These are phyloP conservation scores for Brasilioporus rufonigricans DNA, from an alignment of 768 basidiomycete species.

Conservation along the genomic window DNA sequence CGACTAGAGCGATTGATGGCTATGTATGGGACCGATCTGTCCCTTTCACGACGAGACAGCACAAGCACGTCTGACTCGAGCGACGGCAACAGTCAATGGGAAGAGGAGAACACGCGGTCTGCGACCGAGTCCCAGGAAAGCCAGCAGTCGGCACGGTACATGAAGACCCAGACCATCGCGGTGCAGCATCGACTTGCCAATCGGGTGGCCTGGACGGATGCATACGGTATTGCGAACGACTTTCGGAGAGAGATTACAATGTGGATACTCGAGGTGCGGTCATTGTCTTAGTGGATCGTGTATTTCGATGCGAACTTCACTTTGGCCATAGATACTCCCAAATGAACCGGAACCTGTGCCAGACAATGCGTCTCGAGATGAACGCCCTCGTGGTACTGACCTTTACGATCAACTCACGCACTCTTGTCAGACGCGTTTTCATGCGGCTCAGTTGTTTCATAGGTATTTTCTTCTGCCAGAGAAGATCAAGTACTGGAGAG, in stretches of 20 bases:
- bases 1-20: slow-evolving; percentile 3
- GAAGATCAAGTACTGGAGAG: slow-evolving; percentile 14
- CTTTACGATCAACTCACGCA: slow-evolving; percentile 52
- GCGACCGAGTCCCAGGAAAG: slow-evolving; percentile 23
- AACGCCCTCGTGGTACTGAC: slow-evolving; percentile 5
- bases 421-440: slow-evolving; percentile 61
- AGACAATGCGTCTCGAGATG: not conserved
- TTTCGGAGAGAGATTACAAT: slow-evolving; percentile 35
- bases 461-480: slow-evolving; percentile 49
- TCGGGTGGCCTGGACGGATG: slow-evolving; percentile 14
- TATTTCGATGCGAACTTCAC: not conserved
- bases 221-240: slow-evolving; percentile 33
- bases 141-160: not conserved
- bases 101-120: slow-evolving; percentile 14
- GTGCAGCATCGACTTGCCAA: not conserved
- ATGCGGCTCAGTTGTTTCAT: slow-evolving; percentile 59
- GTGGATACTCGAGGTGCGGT: slow-evolving; percentile 48
- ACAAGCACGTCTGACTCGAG: slow-evolving; percentile 12
- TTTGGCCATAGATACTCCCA: slow-evolving; percentile 8
- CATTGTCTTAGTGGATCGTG: not conserved
- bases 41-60: slow-evolving; percentile 5
- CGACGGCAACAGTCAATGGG: slow-evolving; percentile 13
- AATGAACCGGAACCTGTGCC: not conserved
- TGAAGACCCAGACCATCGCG: not conserved
- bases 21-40: not conserved